Evolutionary conservation across 2,329 filamentous ascomycete genomes (phyloP).

Genomic region (Botrytis deweyae): DNA sequence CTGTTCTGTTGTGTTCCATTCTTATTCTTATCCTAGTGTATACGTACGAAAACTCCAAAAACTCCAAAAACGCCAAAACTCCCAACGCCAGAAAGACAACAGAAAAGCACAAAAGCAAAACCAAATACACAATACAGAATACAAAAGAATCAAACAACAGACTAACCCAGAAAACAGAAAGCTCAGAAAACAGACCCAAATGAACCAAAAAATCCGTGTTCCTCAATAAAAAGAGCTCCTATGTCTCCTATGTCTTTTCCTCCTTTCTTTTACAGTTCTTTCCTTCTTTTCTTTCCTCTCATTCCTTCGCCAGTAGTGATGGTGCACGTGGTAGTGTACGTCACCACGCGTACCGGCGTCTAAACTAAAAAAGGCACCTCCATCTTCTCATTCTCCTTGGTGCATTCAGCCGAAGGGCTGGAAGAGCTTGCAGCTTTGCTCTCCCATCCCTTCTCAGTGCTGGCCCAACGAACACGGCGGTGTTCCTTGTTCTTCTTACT

Average conservation of each 20-base stretch:
- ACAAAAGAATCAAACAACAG: not conserved
- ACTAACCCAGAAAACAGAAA: not conserved
- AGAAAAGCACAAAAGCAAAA: not conserved
- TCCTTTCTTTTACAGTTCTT: not conserved
- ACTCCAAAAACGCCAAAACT: not conserved
- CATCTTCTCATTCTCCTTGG: not conserved
- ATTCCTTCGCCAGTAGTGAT: not conserved
- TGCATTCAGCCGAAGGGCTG: not conserved
- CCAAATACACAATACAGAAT: not conserved
- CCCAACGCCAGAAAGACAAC: not conserved
- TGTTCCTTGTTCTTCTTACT: not conserved
- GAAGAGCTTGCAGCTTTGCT: not conserved
- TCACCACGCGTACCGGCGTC: not conserved
- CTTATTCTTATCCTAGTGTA: not conserved
- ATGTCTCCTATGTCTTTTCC: not conserved
- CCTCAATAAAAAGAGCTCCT: not conserved
- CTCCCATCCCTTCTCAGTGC: not conserved
- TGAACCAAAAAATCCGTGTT: not conserved
- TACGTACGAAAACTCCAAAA: not conserved
- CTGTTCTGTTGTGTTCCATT: not conserved
- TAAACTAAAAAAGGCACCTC: not conserved
- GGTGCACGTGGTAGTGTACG: not conserved
- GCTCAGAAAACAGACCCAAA: not conserved
- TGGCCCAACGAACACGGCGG: conserved; percentile 2
- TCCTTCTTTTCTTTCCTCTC: not conserved